Evolutionary conservation across 352 stramenopile species (phyloP).

Genomic region (Aphanomyces invadans): DNA sequence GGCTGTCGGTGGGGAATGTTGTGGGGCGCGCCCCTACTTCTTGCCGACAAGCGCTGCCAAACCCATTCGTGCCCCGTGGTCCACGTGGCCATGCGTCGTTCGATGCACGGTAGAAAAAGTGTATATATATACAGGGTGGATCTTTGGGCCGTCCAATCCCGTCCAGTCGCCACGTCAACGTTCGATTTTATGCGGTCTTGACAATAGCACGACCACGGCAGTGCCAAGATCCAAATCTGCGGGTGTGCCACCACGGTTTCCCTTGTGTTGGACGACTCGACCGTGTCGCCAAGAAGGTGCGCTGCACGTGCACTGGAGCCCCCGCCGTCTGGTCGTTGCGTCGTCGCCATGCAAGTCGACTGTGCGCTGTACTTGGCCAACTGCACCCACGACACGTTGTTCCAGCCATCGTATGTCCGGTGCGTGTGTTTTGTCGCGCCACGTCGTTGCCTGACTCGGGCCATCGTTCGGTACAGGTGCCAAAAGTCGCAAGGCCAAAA

Average conservation of each 20-base stretch:
- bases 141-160: not conserved
- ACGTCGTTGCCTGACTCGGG: no score
- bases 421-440: not conserved
- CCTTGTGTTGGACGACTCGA: not conserved
- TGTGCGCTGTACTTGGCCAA: conserved; percentile 13
- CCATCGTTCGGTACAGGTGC: not conserved
- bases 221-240: not conserved
- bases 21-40: no score
- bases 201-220: not conserved
- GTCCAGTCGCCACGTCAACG: not conserved
- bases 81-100: no score
- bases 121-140: not conserved
- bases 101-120: not conserved
- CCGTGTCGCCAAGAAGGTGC: no score
- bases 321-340: not conserved
- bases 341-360: not conserved
- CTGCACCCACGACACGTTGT: conserved; percentile 4
- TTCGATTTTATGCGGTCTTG: not conserved
- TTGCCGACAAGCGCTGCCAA: no score
- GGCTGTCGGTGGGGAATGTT: no score
- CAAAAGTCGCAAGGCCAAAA: conserved; percentile 28
- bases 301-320: no score
- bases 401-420: conserved; percentile 21
- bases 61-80: no score
- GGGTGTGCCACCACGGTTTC: not conserved